A percentile compares a stretch with the other conserved stretches of the same genome.
Evolutionary conservation across 108 stramenopile genomes (phyloP).

Genomic region (Pseudonitzschia multiseries): DNA sequence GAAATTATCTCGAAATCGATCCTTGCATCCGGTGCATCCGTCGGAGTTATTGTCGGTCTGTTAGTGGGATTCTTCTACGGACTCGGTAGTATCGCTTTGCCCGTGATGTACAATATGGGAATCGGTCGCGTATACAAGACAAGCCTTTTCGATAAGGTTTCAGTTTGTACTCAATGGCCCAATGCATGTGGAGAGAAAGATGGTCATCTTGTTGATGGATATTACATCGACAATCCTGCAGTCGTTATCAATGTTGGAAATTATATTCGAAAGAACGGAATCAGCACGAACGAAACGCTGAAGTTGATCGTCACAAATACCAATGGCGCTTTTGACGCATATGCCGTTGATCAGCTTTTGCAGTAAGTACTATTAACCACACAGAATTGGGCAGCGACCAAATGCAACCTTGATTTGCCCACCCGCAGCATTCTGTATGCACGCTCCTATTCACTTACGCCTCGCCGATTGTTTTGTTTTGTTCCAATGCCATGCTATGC

Average conservation of each 20-base stretch:
- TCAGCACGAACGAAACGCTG: slow-evolving; percentile 18
- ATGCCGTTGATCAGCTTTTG: slow-evolving; percentile 26
- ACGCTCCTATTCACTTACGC: not conserved
- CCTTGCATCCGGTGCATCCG: slow-evolving; percentile 9
- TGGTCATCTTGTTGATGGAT: slow-evolving; percentile 14
- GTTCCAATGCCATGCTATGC: too few relatives aligned
- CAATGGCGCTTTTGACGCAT: slow-evolving; percentile 23
- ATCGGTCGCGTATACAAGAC: slow-evolving; percentile 21
- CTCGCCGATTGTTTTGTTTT: not conserved
- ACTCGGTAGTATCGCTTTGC: not conserved
- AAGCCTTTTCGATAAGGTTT: slow-evolving; percentile 22
- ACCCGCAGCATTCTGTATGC: not conserved
- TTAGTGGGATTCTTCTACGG: slow-evolving; percentile 20
- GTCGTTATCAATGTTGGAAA: slow-evolving; percentile 33
- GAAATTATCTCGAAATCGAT: too few relatives aligned
- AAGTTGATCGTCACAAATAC: slow-evolving; percentile 39
- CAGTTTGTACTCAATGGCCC: slow-evolving; percentile 29
- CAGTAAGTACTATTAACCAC: not conserved
- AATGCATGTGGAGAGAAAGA: slow-evolving; percentile 19
- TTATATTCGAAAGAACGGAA: slow-evolving; percentile 11
- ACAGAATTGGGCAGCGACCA: too few relatives aligned
- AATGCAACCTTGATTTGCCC: not conserved
- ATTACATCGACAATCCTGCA: slow-evolving; percentile 32
- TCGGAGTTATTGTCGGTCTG: slow-evolving; percentile 4
- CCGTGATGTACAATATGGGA: slow-evolving; percentile 12